Base-by-base conservation (phyloP, 176 grass and related monocot genomes). In the Carex myosuroides region DNA sequence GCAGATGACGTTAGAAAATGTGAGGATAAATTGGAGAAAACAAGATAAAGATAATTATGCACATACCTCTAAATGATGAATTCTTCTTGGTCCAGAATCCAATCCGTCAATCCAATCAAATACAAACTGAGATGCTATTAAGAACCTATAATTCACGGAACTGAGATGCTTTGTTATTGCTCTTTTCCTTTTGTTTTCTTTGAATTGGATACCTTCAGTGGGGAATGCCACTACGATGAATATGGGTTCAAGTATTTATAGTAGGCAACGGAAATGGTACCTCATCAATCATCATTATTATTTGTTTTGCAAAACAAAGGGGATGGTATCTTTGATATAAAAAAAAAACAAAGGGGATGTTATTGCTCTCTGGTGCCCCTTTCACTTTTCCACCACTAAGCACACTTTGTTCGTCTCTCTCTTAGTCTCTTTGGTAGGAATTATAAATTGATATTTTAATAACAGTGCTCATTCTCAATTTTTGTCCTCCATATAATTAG, bases 201-300 rank as follows among this genome's bases (percentile, higher is more conserved):
- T 54, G 46, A 76, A 76, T 26, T 76, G 54, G 72, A 29, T 32
- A 48, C 24, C 22, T 74, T 55, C 48, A 17, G 50, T 55, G 46
- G 21, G 48, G 72, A 52, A 76, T 55, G 24, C 48, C 2, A 5
- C 44, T 76, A 54, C n/a, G 16, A 70, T 70, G 33, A 54, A 46
- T 50, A 21, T 75, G 44, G n/a, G 71, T 76, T 53, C 48, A 76
- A 53, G 72, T 76, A 76, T 76, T 76, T 77, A 77, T 77, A 77
- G 22, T 8, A 77, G 50, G 73, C 73, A 77, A 16, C 8, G 13
- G 5, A 52, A 14, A 29, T 3, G 5, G 50, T 52, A 56, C 30
- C 46, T 77, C 8, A 56, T 32, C 21, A 56, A 56, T 56, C 8
- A 56, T 56, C 12, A 56, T 77, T 56, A 42, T 56, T 29, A 16